phyloP scores from a whole-genome alignment of 345 rosid genomes.

The Syzygium oleosum region DNA sequence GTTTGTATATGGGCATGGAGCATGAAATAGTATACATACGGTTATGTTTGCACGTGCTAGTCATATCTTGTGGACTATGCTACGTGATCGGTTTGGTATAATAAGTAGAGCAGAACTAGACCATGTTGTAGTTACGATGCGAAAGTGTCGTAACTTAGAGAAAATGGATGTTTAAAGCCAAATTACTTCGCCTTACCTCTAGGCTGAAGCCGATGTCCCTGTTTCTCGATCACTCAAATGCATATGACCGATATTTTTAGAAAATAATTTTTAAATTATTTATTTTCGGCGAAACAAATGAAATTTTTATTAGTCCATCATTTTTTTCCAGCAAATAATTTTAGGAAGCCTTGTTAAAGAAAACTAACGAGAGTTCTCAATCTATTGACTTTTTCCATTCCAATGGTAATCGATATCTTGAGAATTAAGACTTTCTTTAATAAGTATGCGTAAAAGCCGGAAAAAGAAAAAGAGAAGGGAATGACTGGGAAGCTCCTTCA shows the following conservation, averaged over 20 bases:
- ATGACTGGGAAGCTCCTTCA: neutral
- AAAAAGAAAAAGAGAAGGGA: neutral
- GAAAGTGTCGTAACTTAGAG: neutral
- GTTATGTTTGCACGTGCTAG: neutral
- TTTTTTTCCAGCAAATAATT: too few relatives aligned
- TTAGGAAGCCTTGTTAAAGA: too few relatives aligned
- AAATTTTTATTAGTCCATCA: too few relatives aligned
- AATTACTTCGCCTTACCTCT: neutral
- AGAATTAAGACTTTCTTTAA: neutral
- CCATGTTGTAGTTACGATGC: neutral
- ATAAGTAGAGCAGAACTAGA: neutral
- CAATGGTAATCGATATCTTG: neutral
- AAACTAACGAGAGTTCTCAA: neutral
- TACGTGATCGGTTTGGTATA: neutral
- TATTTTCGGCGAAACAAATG: too few relatives aligned
- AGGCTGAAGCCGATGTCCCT: neutral
- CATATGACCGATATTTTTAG: neutral
- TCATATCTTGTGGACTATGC: neutral
- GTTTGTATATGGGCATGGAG: neutral
- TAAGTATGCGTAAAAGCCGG: neutral
- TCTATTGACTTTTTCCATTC: neutral
- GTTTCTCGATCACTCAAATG: neutral
- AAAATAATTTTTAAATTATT: too few relatives aligned
- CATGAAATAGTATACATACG: neutral
- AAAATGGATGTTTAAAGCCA: neutral